These are phyloP conservation scores for Phytophthora gonapodyides DNA, from an alignment of 352 stramenopile genomes.

Conservation along the genomic window DNA sequence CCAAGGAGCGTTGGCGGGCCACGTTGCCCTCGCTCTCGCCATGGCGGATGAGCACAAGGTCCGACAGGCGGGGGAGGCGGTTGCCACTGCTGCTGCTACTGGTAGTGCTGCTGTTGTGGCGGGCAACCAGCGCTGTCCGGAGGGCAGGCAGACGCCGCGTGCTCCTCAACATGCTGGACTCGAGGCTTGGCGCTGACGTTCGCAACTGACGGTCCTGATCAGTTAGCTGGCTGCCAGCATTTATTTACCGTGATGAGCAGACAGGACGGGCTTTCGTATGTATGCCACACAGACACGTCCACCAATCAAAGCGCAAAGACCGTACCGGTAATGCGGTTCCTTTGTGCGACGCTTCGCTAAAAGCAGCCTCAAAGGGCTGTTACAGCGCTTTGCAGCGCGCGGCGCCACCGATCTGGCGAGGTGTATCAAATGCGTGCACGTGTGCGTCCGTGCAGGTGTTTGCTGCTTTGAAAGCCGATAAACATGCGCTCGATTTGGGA, in stretches of 20 bases:
- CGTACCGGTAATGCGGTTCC: background rate
- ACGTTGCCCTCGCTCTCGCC: conserved; percentile 91
- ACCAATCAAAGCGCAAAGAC: conserved; percentile 20
- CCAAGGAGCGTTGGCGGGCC: conserved; percentile 78
- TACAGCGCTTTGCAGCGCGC: background rate
- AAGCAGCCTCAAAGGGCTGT: background rate
- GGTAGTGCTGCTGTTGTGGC: conserved; percentile 16
- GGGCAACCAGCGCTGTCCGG: conserved; percentile 1
- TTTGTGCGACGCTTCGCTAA: conserved; percentile 3
- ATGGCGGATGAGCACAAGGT: conserved; percentile 89
- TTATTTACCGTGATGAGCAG: conserved; percentile 11
- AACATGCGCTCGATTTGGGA: conserved; percentile 19
- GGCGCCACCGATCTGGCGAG: background rate
- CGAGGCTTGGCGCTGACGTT: conserved; percentile 25
- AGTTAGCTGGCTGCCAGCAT: conserved; percentile 14
- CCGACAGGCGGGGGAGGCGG: conserved; percentile 61
- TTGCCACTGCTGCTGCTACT: conserved; percentile 26
- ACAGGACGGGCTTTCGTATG: conserved; percentile 9
- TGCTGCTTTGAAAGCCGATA: background rate
- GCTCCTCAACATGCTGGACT: conserved; percentile 25
- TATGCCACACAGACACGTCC: conserved; percentile 24
- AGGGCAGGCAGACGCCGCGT: conserved; percentile 8
- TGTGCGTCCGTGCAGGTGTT: background rate
- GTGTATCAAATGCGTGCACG: conserved; percentile 11
- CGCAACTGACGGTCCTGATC: conserved; percentile 28